Evolutionary conservation across 2,329 filamentous ascomycete species (phyloP), one percentile per base, ranked within the genome.

Genomic region (Myriosclerotinia curreyana): DNA sequence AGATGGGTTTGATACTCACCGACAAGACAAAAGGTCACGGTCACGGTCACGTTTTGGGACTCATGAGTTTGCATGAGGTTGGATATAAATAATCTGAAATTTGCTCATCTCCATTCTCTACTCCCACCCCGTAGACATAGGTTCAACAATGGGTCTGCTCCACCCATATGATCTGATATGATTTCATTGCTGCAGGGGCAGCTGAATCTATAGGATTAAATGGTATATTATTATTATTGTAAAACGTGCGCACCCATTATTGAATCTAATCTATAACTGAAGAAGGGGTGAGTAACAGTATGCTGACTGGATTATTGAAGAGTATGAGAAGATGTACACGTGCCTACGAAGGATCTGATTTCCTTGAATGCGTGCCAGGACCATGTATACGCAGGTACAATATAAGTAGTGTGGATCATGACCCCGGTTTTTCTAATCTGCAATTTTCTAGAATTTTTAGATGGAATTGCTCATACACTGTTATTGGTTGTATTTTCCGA

Each of bases 1-100:
- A 51, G n/a, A 40, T n/a, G 31, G 38, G 56, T 51, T 60, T 60
- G 56, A 60, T 51, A n/a, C 28, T 58, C 42, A 58, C 28, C 14
- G n/a, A 22, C 28, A 48, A 22, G 12, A 58, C n/a, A n/a, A n/a
- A n/a, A n/a, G 40, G 12, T 46, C 28, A 22, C 3, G 12, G 12
- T 42, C 15, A 20, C 36, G 38, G 36, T 58, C 55, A 58, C 55
- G 55, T 58, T 58, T 58, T 28, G 46, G n/a, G 1, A 49, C 28
- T 25, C 9, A 25, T 25, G 22, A 25, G 5, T 49, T 25, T 11
- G n/a, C n/a, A 25, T 49, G 46, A 49, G 22, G 46, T 49, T 49
- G 46, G 11, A 15, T 48, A 22, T 44, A 44, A n/a, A 44, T 50
- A 20, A 50, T n/a, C 17, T 56, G 25, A 56, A 42, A 44, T 34